phyloP scores from a whole-genome alignment of 2,329 filamentous ascomycete genomes.

The Fusarium sp. region DNA sequence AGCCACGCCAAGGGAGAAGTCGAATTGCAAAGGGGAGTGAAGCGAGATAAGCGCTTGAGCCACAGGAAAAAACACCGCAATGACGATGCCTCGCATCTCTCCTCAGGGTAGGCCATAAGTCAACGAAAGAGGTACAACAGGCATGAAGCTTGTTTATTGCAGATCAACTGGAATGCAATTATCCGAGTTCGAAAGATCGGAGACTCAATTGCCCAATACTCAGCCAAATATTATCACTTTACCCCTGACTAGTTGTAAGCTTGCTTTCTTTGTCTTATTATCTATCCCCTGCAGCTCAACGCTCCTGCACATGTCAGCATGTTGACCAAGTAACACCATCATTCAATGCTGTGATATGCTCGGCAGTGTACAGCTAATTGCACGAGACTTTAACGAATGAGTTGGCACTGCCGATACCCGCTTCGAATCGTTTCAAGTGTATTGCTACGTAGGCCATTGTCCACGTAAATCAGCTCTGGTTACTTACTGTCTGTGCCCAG shows the following conservation, averaged over 20 bases:
- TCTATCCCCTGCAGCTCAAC: constrained; percentile 12
- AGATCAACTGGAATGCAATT: constrained; percentile 27
- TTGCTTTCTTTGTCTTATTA: not conserved
- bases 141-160: constrained; percentile 13
- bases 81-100: constrained; percentile 9
- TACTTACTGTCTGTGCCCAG: not conserved
- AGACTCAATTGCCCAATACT: not conserved
- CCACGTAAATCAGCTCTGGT: not conserved
- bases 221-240: not conserved
- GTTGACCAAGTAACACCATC: constrained; percentile 27
- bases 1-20: constrained; percentile 37
- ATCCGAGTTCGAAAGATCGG: not conserved
- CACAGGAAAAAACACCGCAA: constrained; percentile 1
- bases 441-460: not conserved
- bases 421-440: not conserved
- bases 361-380: not conserved
- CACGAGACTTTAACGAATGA: not conserved
- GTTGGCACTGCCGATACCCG: constrained; percentile 1
- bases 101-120: constrained; percentile 26
- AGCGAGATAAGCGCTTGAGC: constrained; percentile 31
- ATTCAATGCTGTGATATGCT: not conserved
- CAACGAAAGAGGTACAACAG: constrained; percentile 1
- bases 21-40: constrained; percentile 30
- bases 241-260: constrained; percentile 25
- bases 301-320: not conserved